These are phyloP conservation scores for Geotrichum bryndzae DNA, from an alignment of 1,139 yeast genomes.

Conservation along the genomic window DNA sequence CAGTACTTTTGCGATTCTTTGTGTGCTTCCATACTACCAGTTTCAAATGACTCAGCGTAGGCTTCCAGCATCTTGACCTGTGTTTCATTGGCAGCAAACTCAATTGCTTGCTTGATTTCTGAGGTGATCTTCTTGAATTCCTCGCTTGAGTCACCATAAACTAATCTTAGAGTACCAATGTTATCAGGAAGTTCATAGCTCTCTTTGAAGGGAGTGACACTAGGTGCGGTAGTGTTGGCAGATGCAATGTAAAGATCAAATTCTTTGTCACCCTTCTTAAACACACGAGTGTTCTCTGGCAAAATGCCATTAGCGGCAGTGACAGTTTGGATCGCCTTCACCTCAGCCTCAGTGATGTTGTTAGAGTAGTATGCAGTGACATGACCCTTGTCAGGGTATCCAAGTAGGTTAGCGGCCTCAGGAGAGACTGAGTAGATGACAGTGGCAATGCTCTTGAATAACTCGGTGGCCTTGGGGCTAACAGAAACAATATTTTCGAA, in stretches of 20 bases:
- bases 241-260: slow-evolving; percentile 31
- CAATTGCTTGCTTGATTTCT: slow-evolving; percentile 51
- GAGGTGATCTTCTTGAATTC: slow-evolving; percentile 59
- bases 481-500: slow-evolving; percentile 47
- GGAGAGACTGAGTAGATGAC: slow-evolving; percentile 49
- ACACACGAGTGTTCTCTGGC: slow-evolving; percentile 78
- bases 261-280: slow-evolving; percentile 32
- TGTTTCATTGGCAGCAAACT: slow-evolving; percentile 65
- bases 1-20: slow-evolving; percentile 77
- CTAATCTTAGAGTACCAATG: slow-evolving; percentile 48
- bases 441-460: slow-evolving; percentile 44
- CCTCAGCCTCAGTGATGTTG: slow-evolving; percentile 52
- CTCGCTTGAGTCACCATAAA: slow-evolving; percentile 60
- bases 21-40: slow-evolving; percentile 83
- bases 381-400: slow-evolving; percentile 75
- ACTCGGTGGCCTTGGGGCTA: slow-evolving; percentile 33
- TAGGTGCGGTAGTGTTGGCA: slow-evolving; percentile 22
- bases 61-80: slow-evolving; percentile 59
- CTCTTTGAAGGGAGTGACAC: slow-evolving; percentile 25
- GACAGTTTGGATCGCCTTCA: slow-evolving; percentile 58
- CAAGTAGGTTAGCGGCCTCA: slow-evolving; percentile 49
- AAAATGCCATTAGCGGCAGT: slow-evolving; percentile 57
- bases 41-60: slow-evolving; percentile 63
- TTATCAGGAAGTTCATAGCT: slow-evolving; percentile 24
- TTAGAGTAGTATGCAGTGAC: slow-evolving; percentile 65